Base-by-base conservation (phyloP, 352 stramenopile genomes). In the Peronosclerospora sorghi region DNA sequence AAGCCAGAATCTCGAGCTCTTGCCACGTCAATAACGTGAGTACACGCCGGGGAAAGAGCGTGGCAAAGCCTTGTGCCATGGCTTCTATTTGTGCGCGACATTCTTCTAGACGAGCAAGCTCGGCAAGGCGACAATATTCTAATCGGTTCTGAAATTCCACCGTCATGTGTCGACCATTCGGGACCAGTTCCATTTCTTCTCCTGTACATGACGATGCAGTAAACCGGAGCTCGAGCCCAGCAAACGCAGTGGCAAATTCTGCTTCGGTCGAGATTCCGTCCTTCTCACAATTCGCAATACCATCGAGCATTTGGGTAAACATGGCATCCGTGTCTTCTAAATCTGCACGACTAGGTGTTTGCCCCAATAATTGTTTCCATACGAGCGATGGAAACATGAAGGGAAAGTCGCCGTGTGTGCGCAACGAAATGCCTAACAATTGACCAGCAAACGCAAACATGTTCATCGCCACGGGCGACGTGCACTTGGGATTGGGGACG, bases 401-500 rank as follows among this genome's bases (percentile, higher is more conserved):
- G 8, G 86, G 85, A 14, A 97, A 92, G 41, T 96, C 89, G 5
- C 90, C 85, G 18, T 84, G 86, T 4, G 88, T 95, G 14, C 92
- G 86, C 19, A 97, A 64, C n/a, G 86, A 94, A 37, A 97, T 94
- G 14, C 92, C 92, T 24, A 97, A 69, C 13, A 97, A 48, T 52
- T 97, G 95, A 10, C 92, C 92, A 4, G 96, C 81, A 59, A 97
- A 97, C 34, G 89, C 72, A 24, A 86, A 96, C 88, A 97, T 97
- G 53, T 94, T 72, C 46, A 86, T 88, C 0, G 81, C 78, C 14
- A 91, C 73, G 8, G 79, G 82, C 14, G 82, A 92, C 45, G 77
- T 89, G 45, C 82, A 94, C 48, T 90, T 88, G 7, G 77, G 77
- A 42, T 94, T 94, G 26, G 82, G 80, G 21, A 94, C 36, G 51